Percentiles rank a stretch among this genome's conserved stretches.
phyloP scores from a whole-genome alignment of 805 yeast genomes.

The Wickerhamomyces silvicola region DNA sequence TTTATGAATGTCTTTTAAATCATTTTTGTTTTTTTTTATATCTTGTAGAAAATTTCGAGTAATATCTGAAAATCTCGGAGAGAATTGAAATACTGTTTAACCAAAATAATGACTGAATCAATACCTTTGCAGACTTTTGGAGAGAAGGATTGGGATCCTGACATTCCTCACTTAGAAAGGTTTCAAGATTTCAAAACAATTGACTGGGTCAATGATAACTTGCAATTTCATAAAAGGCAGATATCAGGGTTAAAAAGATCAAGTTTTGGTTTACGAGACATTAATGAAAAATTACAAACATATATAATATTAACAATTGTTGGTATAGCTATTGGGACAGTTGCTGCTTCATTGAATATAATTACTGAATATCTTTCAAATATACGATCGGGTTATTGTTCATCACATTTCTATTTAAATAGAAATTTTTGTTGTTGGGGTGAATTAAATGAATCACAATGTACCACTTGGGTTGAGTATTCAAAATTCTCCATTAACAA shows the following conservation, averaged over 20 bases:
- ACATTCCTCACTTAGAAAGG: slow-evolving; percentile 25
- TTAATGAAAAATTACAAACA: slow-evolving; percentile 19
- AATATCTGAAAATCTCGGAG: no score
- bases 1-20: no score
- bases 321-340: slow-evolving; percentile 72
- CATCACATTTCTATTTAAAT: slow-evolving; percentile 60
- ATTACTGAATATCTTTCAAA: slow-evolving; percentile 84
- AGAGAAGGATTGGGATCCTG: no score
- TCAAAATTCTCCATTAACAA: slow-evolving; percentile 35
- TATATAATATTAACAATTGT: slow-evolving; percentile 74
- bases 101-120: no score
- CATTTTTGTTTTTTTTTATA: no score
- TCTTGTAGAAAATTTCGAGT: background rate
- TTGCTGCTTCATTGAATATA: slow-evolving; percentile 77
- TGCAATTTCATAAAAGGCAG: slow-evolving; percentile 35
- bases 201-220: slow-evolving; percentile 64
- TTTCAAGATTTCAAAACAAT: slow-evolving; percentile 60
- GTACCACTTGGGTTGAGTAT: slow-evolving; percentile 71
- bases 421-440: slow-evolving; percentile 81
- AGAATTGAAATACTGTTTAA: slow-evolving; percentile 9
- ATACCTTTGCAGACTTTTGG: no score
- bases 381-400: slow-evolving; percentile 74
- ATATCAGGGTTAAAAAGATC: slow-evolving; percentile 3
- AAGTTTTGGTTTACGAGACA: slow-evolving; percentile 6
- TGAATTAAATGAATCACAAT: slow-evolving; percentile 35